Evolutionary conservation across 192 early-diverging fungal genomes (phyloP).

Genomic region (Coemansia sp.): DNA sequence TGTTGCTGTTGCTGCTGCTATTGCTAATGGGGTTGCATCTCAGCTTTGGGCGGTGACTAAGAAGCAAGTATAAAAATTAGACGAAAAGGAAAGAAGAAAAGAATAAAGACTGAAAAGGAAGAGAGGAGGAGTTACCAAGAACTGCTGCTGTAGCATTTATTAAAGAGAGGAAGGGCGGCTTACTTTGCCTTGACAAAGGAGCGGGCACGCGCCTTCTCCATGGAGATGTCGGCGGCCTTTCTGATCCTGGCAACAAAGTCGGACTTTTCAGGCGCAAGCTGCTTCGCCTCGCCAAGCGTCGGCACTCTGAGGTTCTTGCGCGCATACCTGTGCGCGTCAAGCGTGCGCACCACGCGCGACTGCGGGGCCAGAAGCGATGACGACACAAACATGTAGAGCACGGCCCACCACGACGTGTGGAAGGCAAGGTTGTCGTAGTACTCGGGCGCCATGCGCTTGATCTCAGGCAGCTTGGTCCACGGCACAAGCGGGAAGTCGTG

Average conservation of each 20-base stretch:
- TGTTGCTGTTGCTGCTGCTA: too few relatives aligned
- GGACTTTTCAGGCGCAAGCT: constrained; percentile 27
- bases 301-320: constrained; percentile 65
- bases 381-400: constrained; percentile 81
- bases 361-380: constrained; percentile 75
- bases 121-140: too few relatives aligned
- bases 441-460: constrained; percentile 80
- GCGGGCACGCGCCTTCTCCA: constrained; percentile 46
- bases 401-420: constrained; percentile 85
- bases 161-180: neutral
- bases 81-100: neutral
- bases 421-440: constrained; percentile 85
- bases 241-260: constrained; percentile 40
- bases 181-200: constrained; percentile 18
- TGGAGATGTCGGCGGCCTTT: constrained; percentile 46
- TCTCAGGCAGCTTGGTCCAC: constrained; percentile 80
- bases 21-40: too few relatives aligned
- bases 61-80: constrained; percentile 1
- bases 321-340: constrained; percentile 71
- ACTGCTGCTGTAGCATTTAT: neutral
- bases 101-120: neutral
- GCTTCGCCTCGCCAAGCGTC: constrained; percentile 16
- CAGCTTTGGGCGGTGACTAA: neutral
- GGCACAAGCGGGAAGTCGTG: constrained; percentile 91
- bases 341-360: constrained; percentile 71